A percentile compares a stretch with the other conserved stretches of the same genome.
Evolutionary conservation across 2,329 filamentous ascomycete species (phyloP).

Genomic region (Fusarium illudens): DNA sequence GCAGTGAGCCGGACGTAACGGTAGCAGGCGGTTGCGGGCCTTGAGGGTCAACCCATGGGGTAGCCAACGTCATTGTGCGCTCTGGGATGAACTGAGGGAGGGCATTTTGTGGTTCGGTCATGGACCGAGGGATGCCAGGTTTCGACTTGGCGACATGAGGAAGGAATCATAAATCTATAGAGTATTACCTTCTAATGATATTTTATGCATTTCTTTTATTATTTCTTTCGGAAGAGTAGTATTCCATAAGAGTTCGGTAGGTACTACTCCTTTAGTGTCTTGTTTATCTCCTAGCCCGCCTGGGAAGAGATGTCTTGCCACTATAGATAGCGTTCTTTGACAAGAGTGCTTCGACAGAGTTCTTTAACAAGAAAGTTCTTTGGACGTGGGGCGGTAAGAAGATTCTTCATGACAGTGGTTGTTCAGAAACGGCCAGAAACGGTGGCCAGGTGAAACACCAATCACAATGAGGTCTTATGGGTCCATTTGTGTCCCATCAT

Average conservation of each 20-base stretch:
- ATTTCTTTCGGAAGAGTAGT: not conserved
- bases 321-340: not conserved
- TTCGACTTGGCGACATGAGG: not conserved
- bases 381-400: not conserved
- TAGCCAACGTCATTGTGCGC: not conserved
- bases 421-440: not conserved
- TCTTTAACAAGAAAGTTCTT: not conserved
- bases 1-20: not conserved
- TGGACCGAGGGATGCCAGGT: not conserved
- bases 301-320: not conserved
- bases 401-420: not conserved
- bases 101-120: not conserved
- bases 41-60: slow-evolving; percentile 1
- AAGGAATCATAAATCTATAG: no score
- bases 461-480: not conserved
- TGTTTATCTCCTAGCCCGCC: no score
- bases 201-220: no score
- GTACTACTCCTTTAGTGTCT: no score
- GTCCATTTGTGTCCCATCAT: not conserved
- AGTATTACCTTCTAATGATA: no score
- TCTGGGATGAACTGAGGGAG: not conserved
- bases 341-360: no score
- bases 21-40: not conserved
- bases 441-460: not conserved
- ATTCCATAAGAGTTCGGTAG: no score